Base-by-base conservation (phyloP, 768 basidiomycete genomes). In the Kwoniella dendrophila region DNA sequence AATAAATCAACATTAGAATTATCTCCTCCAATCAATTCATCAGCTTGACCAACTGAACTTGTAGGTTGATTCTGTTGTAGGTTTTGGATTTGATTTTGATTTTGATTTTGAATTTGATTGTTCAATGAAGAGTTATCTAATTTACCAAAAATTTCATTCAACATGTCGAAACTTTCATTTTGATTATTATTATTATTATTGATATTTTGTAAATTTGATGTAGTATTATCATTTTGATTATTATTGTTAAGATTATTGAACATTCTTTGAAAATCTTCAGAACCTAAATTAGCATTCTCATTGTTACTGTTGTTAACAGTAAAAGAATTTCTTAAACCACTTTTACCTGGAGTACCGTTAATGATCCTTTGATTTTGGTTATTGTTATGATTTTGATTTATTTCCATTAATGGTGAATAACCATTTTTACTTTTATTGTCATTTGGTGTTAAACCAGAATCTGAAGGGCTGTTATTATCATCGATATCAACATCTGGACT, bases 221-320 rank as follows among this genome's bases (percentile, higher is more conserved):
- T 20, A 29, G 53, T 55, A 51, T 51, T 27, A 14, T 57, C 20
- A 12, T 36, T 34, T n/a, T 30, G 33, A 16, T 33, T 18, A 29
- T 6, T 44, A 38, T 52, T 29, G 11, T 40, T 52, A 27, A 62
- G 45, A 30, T 49, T 62, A 18, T 55, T 53, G 24, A 62, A 50
- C 60, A 62, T 62, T 12, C 41, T 52, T 41, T 62, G 60, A 8
- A 62, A 55, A 56, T 62, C 60, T 26, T 62, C 50, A 26, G 47
- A 56, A 33, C 50, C 54, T 12, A 62, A 30, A 5, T 20, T 33
- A 6, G 8, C n/a, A 6, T 36, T 18, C n/a, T n/a, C n/a, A n/a
- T 12, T 60, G 43, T 20, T 62, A 32, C 7, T 27, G 29, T 27
- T 63, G 55, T 45, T 27, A 32, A 56, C 60, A 14, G 41, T 40